Evolutionary conservation across 768 basidiomycete species (phyloP), one percentile per base, ranked within the genome.

Genomic region (Termitomyces sp.): DNA sequence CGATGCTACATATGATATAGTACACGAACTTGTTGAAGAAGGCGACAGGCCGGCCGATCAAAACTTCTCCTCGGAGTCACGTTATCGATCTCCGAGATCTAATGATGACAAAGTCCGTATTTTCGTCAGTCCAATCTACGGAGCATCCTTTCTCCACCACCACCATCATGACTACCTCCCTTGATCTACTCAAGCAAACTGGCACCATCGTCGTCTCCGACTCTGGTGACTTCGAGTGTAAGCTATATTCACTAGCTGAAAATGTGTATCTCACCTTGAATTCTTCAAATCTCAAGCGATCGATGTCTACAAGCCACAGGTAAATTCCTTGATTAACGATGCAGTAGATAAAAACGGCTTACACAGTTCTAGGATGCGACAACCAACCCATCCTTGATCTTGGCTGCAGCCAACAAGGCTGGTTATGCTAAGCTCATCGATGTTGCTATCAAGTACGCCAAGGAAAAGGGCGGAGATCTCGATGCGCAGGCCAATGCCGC

Each of bases 191-290:
- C 73, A 96, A 96, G 73, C 84, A 89, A 68, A 91, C 91, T 69
- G 96, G 95, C 70, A 98, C 96, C 72, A 86, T 91, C 74, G 96
- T 98, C 77, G 94, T 96, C 71, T 95, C 93, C 52, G 96, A 99
- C 83, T 96, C 94, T 61, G 96, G 96, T 58, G 96, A 97, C 78
- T 96, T 97, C 73, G 92, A 92, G 77, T 84, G 94, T 83, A 67
- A 57, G 81, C 70, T 36, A 33, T 39, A 13, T 12, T 7, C 20
- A 18, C 81, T 61, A 55, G 46, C 20, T 13, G 32, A 36, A 24
- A 52, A 35, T 36, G 32, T 28, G 7, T 42, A 70, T 79, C 67
- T 4, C 38, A 32, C 55, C 40, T 40, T 62, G 53, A 48, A 58
- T 39, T 62, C 20, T 54, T 57, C 12, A 3, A 55, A 55, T 18